phyloP scores from a whole-genome alignment of 2,329 filamentous ascomycete genomes.

The Aspergillus sp. region DNA sequence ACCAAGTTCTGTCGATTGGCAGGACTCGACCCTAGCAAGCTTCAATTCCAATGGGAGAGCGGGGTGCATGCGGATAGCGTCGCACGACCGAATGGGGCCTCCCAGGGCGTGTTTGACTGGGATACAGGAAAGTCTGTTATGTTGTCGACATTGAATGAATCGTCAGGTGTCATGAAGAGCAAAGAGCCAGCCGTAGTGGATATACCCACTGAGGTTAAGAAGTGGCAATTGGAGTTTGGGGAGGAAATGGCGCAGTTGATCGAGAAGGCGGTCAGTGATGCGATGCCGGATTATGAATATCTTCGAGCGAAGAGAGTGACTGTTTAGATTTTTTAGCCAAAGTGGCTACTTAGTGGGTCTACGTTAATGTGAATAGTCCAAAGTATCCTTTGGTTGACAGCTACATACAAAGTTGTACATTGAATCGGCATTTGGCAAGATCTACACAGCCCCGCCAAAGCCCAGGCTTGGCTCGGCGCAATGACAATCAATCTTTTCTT shows the following conservation, averaged over 20 bases:
- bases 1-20: neutral
- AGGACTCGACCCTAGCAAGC: neutral
- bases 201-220: conserved; percentile 22
- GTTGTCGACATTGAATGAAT: neutral
- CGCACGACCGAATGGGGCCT: neutral
- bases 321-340: neutral
- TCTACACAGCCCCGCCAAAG: neutral
- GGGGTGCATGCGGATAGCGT: neutral
- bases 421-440: too few relatives aligned
- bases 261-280: conserved; percentile 7
- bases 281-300: conserved; percentile 17
- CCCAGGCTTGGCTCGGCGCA: neutral
- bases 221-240: conserved; percentile 29
- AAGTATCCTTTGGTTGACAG: too few relatives aligned
- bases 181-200: conserved; percentile 14
- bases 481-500: neutral
- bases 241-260: conserved; percentile 10
- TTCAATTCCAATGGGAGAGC: neutral
- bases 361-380: too few relatives aligned
- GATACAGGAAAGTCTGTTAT: neutral
- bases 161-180: neutral
- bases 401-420: too few relatives aligned
- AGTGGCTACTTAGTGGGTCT: too few relatives aligned
- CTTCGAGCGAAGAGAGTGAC: neutral
- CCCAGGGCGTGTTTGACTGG: neutral